Evolutionary conservation across 1,139 yeast genomes (phyloP), one percentile per base, ranked within the genome.

Genomic region (Taphrina flavorubra): DNA sequence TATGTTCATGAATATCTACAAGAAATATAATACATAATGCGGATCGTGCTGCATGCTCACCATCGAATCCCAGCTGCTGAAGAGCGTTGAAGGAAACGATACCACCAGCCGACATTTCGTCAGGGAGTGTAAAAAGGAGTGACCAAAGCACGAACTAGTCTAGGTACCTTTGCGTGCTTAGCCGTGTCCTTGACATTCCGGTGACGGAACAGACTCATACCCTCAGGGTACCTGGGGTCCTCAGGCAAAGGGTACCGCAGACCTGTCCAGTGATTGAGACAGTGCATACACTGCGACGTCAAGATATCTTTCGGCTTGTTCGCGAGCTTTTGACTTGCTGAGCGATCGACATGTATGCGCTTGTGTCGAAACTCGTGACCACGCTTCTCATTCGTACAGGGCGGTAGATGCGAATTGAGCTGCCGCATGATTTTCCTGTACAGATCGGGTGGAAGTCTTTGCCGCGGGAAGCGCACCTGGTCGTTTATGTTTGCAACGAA

Each of bases 351-450:
- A 2, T 44, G 62, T 6, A 58, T 44, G 40, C 62, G 51, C 62
- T 58, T 58, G 25, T 58, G 62, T 20, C 31, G 42, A 31, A 58
- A 58, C 18, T 58, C 62, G 53, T 58, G 62, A 7, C 62, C 62
- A 10, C 62, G 51, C 46, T 58, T 58, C 62, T 58, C 62, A 16
- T 58, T 58, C 42, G 62, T 58, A 16, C 62, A 58, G 20, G 42
- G 62, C 8, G 62, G 62, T 16, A 58, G 20, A 40, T 31, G 42
- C 1, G 39, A 16, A 44, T 44, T 44, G 2, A 58, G 16, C 8
- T 58, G 53, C 13, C 14, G 25, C 62, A 58, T 58, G 25, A 58
- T 10, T 39, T 58, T 58, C 37, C 51, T 36, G 31, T 44, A 58
- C 14, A 58, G 37, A 16, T 58, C 62, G 6, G 8, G 37, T 4